Base-by-base conservation (phyloP, 176 grass and related monocot genomes). In the Oryza rufipogon region DNA sequence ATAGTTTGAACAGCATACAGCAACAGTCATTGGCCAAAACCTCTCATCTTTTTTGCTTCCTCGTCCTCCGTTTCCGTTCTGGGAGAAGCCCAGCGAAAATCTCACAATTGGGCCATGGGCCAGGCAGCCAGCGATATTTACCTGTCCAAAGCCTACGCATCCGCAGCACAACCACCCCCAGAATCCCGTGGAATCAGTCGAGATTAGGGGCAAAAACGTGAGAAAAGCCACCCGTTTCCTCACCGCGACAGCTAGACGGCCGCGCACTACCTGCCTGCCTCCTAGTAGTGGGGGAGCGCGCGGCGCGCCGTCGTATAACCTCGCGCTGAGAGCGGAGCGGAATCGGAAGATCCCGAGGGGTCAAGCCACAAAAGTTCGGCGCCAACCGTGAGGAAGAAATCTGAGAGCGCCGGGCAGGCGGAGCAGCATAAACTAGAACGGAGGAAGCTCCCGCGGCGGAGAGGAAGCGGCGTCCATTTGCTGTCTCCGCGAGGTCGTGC, bases 291-390 rank as follows among this genome's bases (percentile, higher is more conserved):
- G 66, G 56, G 70, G 7, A 54, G 80, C 74, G 81, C 75, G 87
- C 81, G 69, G 87, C 17, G 14, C 49, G 15, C 15, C 13, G 49
- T 64, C 82, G 36, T 15, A 22, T 7, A n/a, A 11, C 20, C 49
- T 34, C 14, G 67, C 19, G 15, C 47, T 36, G 20, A 36, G 12
- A 23, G 36, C 51, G n/a, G 12, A 23, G 36, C 51, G n/a, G 44
- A 85, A 64, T 89, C 16, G 71, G 13, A 66, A 86, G 83, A 86
- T 78, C 42, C 78, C 58, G 3, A 77, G 73, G 83, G 75, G 65
- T 56, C 64, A 7, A 85, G 22, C 10, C 81, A 69, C 69, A 68
- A 80, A 38, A 63, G 20, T 6, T 36, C 10, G 14, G 38, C 14
- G 65, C 65, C 73, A 44, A 45, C 60, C 4, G 63, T 56, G 17